Percentiles rank a stretch among this genome's conserved stretches.
phyloP scores from a whole-genome alignment of 148 eudicot genomes.

The Simmondsia chinensis region DNA sequence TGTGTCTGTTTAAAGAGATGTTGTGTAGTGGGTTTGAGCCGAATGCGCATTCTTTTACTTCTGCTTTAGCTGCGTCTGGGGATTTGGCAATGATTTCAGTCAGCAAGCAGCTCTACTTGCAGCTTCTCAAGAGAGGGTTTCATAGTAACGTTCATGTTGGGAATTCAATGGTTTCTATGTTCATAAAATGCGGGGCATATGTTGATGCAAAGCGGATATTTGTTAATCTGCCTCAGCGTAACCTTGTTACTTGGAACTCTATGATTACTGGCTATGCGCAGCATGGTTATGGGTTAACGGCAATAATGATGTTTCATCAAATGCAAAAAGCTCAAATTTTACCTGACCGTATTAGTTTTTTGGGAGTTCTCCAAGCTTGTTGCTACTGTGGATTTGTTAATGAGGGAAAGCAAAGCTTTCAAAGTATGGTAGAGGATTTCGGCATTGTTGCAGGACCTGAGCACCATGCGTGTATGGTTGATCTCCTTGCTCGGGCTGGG shows the following conservation, averaged over 20 bases:
- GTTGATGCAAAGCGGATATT: conserved; percentile 14
- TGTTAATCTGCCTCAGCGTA: conserved; percentile 2
- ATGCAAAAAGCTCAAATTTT: conserved; percentile 14
- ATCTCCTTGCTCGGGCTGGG: conserved; percentile 20
- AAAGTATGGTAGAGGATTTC: conserved; percentile 11
- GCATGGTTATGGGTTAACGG: conserved; percentile 16
- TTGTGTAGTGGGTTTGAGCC: conserved; percentile 8
- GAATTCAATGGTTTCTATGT: conserved; percentile 16
- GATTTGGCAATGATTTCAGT: conserved; percentile 20
- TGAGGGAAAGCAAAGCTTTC: conserved; percentile 18
- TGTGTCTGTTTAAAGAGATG: conserved; percentile 18
- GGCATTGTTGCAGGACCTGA: conserved; percentile 17
- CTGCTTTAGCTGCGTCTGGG: conserved; percentile 21
- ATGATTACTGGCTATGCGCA: conserved; percentile 18
- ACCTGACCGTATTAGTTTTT: conserved; percentile 18
- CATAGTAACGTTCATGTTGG: conserved; percentile 15
- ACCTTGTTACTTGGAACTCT: conserved; percentile 20
- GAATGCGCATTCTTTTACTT: conserved; percentile 15
- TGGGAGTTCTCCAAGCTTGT: conserved; percentile 23
- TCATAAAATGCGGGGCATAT: conserved; percentile 21
- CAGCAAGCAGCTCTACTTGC: conserved; percentile 18
- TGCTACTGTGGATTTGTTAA: conserved; percentile 16
- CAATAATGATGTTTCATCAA: conserved; percentile 19
- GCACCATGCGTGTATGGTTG: conserved; percentile 24
- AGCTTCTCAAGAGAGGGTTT: conserved; percentile 22